Base-by-base conservation (phyloP, 192 early-diverging fungal genomes). In the Coemansia sp. region DNA sequence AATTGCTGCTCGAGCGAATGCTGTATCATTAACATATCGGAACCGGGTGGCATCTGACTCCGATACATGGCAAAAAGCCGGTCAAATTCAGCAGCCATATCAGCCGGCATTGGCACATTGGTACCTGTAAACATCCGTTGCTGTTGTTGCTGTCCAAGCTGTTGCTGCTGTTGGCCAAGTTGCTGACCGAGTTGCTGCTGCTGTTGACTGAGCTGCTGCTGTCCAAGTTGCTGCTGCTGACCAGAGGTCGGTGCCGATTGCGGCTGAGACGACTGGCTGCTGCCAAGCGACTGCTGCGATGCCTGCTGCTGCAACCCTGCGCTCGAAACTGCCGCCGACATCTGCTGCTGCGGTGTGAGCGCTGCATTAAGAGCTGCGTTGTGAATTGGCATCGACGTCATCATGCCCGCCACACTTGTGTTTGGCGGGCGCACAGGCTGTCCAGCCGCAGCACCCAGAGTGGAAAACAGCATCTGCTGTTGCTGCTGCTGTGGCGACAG, bases 121-220 rank as follows among this genome's bases (percentile, higher is more conserved):
- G 69, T 72, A 15, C 63, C 71, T 24, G 48, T 17, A 59, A 70
- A 67, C 56, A 67, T 63, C 4, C 69, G 71, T 58, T 62, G 75
- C 58, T 63, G 60, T 17, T 39, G 52, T 39, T 63, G 68, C 25
- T 32, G 56, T 25, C n/a, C 6, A 21, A 17, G 61, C 56, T 58
- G 61, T 37, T 47, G 27, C 50, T 69, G 39, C 35, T 39, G 15
- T 29, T 29, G 27, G 4, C 27, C 27, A 29, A 29, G 27, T 6
- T 29, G 27, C 4, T 29, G 27, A 6, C 27, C 1, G 27, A 29
- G 27, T 6, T 58, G 47, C 27, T 58, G 48, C 56, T 22, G 35
- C 49, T 63, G 68, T 19, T 32, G 55, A 37, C 14, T 4, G 19
- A 17, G 61, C 56, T 58, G 61, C 49, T 69, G 67, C 41, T 45